A percentile compares a stretch with the other conserved stretches of the same genome.
These are phyloP conservation scores for Fusarium heterosporum DNA, from an alignment of 2,329 filamentous ascomycete species.

Conservation along the genomic window DNA sequence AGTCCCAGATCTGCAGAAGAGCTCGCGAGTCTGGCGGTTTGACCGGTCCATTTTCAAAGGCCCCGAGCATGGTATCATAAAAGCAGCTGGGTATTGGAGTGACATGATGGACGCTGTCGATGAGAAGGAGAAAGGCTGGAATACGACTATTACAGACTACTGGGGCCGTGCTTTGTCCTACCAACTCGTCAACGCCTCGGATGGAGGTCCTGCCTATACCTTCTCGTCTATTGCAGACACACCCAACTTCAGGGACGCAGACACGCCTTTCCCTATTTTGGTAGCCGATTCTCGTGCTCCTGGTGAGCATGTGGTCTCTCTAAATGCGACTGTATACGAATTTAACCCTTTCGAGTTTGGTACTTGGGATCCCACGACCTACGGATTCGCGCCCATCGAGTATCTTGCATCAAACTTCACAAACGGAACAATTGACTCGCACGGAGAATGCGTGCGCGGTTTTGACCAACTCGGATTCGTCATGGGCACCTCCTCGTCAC, in stretches of 20 bases:
- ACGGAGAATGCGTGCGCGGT: constrained; percentile 65
- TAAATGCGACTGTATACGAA: constrained; percentile 74
- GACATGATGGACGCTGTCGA: constrained; percentile 51
- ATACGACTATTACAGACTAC: constrained; percentile 83
- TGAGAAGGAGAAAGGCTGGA: constrained; percentile 56
- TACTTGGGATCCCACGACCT: constrained; percentile 70
- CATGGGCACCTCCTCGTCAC: constrained; percentile 83
- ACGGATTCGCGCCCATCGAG: constrained; percentile 68
- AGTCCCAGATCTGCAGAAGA: constrained; percentile 50
- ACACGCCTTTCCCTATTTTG: constrained; percentile 62
- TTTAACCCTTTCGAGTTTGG: constrained; percentile 76
- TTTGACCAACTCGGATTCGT: constrained; percentile 85
- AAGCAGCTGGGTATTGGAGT: constrained; percentile 45
- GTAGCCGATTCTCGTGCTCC: constrained; percentile 62
- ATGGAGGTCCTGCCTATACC: constrained; percentile 81
- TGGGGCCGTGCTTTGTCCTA: constrained; percentile 87
- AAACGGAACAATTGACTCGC: constrained; percentile 59
- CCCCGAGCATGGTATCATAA: constrained; percentile 51
- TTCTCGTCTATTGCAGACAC: constrained; percentile 75
- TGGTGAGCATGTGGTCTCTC: constrained; percentile 55
- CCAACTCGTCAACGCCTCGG: constrained; percentile 80
- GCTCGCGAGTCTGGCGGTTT: constrained; percentile 56
- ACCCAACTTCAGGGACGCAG: constrained; percentile 56
- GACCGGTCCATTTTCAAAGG: constrained; percentile 57
- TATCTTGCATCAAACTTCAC: constrained; percentile 71